Evolutionary conservation across 805 yeast species (phyloP).

Genomic region (Wickerhamomyces alni): DNA sequence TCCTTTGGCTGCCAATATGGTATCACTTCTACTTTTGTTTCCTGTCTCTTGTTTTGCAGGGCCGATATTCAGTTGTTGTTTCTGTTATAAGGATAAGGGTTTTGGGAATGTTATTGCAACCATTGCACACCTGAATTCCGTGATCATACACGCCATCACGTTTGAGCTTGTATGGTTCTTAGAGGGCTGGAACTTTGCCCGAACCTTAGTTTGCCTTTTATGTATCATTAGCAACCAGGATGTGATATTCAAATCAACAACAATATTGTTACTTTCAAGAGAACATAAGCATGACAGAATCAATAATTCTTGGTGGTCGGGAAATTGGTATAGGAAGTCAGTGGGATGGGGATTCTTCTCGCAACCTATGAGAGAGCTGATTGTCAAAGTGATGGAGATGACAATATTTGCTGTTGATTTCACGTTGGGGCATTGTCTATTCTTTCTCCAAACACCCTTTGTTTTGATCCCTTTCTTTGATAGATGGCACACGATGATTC

Average conservation of each 20-base stretch:
- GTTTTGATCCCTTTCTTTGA: constrained; percentile 59
- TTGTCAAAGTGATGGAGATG: constrained; percentile 60
- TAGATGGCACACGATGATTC: constrained; percentile 57
- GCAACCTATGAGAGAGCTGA: constrained; percentile 59
- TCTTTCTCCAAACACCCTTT: constrained; percentile 55
- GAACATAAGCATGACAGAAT: constrained; percentile 57
- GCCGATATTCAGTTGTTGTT: constrained; percentile 37
- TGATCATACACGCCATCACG: constrained; percentile 44
- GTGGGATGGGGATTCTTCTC: constrained; percentile 55
- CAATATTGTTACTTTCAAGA: constrained; percentile 46
- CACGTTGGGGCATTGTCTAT: constrained; percentile 49
- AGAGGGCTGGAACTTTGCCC: constrained; percentile 61
- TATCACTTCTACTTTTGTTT: constrained; percentile 29
- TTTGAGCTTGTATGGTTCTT: constrained; percentile 62
- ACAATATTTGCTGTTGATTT: constrained; percentile 65
- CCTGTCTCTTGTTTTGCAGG: constrained; percentile 42
- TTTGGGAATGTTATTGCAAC: constrained; percentile 52
- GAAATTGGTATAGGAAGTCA: constrained; percentile 59
- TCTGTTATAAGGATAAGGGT: constrained; percentile 25
- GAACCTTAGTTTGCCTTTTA: constrained; percentile 57
- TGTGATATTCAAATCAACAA: constrained; percentile 46
- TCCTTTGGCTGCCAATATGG: constrained; percentile 39
- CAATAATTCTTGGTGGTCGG: constrained; percentile 76
- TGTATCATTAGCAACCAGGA: constrained; percentile 51
- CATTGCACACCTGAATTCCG: constrained; percentile 46